A percentile compares a stretch with the other conserved stretches of the same genome.
These are phyloP conservation scores for Porogramme epimiltina DNA, from an alignment of 1,284 basidiomycete species.

Conservation along the genomic window DNA sequence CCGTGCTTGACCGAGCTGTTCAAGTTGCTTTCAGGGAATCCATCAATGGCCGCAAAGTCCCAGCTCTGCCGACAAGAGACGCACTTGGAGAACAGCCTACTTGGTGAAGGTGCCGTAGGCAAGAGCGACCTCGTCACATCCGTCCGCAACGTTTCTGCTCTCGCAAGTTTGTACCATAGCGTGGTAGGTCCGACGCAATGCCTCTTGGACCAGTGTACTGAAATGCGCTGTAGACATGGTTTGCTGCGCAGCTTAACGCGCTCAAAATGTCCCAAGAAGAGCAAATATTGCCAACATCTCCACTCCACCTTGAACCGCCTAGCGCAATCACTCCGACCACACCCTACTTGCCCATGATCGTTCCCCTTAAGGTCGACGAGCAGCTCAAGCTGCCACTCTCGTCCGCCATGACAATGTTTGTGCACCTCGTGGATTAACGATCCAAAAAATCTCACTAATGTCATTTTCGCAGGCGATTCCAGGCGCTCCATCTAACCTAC, in stretches of 20 bases:
- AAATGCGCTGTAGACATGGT: constrained; percentile 63
- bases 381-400: constrained; percentile 77
- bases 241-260: constrained; percentile 65
- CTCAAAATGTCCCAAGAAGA: constrained; percentile 69
- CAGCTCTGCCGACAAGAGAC: constrained; percentile 76
- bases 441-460: not conserved
- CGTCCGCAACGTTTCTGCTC: constrained; percentile 71
- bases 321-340: constrained; percentile 53
- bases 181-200: constrained; percentile 73
- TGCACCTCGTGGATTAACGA: constrained; percentile 13
- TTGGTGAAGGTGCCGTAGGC: constrained; percentile 53
- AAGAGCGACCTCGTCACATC: constrained; percentile 79
- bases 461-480: constrained; percentile 71
- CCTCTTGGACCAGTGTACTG: not conserved
- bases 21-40: constrained; percentile 40
- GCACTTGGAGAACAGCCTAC: constrained; percentile 69
- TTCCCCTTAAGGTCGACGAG: constrained; percentile 41
- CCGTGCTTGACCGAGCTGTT: constrained; percentile 69
- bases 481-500: constrained; percentile 88
- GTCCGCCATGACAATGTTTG: constrained; percentile 84
- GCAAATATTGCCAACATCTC: constrained; percentile 50
- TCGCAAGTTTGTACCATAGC: constrained; percentile 86
- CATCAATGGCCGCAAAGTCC: constrained; percentile 43
- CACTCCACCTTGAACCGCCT: constrained; percentile 49
- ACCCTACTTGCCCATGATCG: constrained; percentile 45